phyloP scores from a whole-genome alignment of 257 asterid genomes.

The Solanum boliviense region DNA sequence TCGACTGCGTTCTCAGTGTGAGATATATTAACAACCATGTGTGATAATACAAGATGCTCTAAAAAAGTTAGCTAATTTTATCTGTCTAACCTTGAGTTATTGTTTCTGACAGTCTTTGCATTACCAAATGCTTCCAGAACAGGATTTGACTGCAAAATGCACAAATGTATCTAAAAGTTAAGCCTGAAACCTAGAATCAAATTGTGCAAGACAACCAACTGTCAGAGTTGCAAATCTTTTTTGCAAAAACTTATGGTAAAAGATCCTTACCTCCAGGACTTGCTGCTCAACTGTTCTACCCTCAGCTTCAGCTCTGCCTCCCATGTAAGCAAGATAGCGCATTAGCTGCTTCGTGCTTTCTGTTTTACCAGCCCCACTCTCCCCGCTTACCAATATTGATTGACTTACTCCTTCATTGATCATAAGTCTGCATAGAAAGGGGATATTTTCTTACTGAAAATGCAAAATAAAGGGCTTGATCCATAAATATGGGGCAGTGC shows the following conservation, averaged over 20 bases:
- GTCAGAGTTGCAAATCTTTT: neutral
- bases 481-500: neutral
- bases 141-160: slow-evolving; percentile 17
- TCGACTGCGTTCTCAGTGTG: slow-evolving; percentile 4
- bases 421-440: slow-evolving; percentile 7
- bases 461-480: neutral
- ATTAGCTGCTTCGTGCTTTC: slow-evolving; percentile 17
- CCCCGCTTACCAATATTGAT: slow-evolving; percentile 20
- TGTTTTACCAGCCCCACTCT: slow-evolving; percentile 23
- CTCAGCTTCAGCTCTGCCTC: slow-evolving; percentile 14
- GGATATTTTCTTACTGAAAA: neutral
- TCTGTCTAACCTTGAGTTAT: slow-evolving; percentile 14
- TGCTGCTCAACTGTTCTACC: slow-evolving; percentile 15
- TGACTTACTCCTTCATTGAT: slow-evolving; percentile 14
- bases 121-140: slow-evolving; percentile 24
- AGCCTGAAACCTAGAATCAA: neutral
- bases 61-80: neutral
- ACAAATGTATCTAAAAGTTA: neutral
- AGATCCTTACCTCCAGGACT: slow-evolving; percentile 15
- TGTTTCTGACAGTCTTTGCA: slow-evolving; percentile 20
- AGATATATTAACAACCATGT: neutral
- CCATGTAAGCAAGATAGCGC: slow-evolving; percentile 20
- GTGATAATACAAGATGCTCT: neutral
- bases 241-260: neutral
- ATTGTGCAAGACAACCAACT: neutral